Evolutionary conservation across 2,329 filamentous ascomycete genomes (phyloP).

Genomic region (Epichloe bromicola): DNA sequence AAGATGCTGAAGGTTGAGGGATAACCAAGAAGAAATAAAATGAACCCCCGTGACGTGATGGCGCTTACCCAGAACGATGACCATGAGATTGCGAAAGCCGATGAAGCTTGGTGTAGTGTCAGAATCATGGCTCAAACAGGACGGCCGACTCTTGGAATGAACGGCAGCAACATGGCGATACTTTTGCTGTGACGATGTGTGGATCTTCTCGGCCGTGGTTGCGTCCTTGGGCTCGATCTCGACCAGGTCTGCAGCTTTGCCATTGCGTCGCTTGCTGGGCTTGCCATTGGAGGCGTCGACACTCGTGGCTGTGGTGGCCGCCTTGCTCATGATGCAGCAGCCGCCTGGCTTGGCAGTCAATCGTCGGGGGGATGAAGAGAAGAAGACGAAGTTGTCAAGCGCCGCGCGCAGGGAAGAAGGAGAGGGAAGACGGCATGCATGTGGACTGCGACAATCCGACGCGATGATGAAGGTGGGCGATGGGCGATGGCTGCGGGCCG

Average conservation of each 20-base stretch:
- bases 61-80: constrained; percentile 68
- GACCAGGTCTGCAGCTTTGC: constrained; percentile 12
- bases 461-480: not conserved
- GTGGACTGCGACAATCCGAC: not conserved
- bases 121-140: constrained; percentile 78
- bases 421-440: not conserved
- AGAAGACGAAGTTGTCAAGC: not conserved
- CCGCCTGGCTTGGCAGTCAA: not conserved
- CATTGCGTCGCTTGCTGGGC: constrained; percentile 11
- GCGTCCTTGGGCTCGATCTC: constrained; percentile 13
- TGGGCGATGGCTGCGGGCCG: not conserved
- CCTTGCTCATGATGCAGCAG: constrained; percentile 21
- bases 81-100: constrained; percentile 92
- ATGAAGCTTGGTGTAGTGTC: constrained; percentile 66
- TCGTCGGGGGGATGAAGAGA: not conserved
- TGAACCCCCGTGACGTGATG: constrained; percentile 9
- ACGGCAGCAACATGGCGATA: constrained; percentile 89
- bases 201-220: constrained; percentile 11
- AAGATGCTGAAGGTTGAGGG: no score
- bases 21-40: not conserved
- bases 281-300: constrained; percentile 17
- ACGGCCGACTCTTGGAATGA: constrained; percentile 58
- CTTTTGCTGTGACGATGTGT: constrained; percentile 34
- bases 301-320: constrained; percentile 27
- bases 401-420: not conserved